Conservation (phyloP, 1,139 yeast species). For the Martiniozyma asiatica region DNA sequence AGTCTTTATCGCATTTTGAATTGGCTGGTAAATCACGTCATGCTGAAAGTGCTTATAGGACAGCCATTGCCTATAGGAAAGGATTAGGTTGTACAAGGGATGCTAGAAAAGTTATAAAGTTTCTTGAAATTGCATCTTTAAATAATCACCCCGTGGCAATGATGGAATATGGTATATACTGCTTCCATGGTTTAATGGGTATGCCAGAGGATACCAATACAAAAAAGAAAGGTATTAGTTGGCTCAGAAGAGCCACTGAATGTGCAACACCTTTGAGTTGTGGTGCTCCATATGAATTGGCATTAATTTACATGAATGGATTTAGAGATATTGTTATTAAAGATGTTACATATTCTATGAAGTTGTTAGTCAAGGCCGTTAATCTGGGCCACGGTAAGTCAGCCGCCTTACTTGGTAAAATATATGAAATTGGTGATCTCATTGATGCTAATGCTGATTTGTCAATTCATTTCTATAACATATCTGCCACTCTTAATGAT, state of each 20-base stretch:
- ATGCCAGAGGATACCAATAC: slow-evolving; percentile 53
- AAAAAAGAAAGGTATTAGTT: slow-evolving; percentile 79
- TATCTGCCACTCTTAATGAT: slow-evolving; percentile 84
- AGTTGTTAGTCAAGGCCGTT: slow-evolving; percentile 79
- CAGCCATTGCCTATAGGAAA: slow-evolving; percentile 85
- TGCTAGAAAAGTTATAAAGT: slow-evolving; percentile 75
- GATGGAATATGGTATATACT: slow-evolving; percentile 82
- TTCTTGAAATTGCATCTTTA: slow-evolving; percentile 76
- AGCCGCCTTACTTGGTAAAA: slow-evolving; percentile 67
- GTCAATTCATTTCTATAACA: slow-evolving; percentile 85
- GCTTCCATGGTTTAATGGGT: slow-evolving; percentile 80
- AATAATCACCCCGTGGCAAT: slow-evolving; percentile 92
- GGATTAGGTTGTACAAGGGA: slow-evolving; percentile 90
- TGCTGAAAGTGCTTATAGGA: slow-evolving; percentile 80
- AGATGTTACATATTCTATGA: slow-evolving; percentile 76
- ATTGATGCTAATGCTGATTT: slow-evolving; percentile 76
- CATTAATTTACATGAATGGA: slow-evolving; percentile 73
- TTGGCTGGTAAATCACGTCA: slow-evolving; percentile 92
- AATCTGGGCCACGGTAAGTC: slow-evolving; percentile 78
- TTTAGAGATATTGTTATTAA: slow-evolving; percentile 78
- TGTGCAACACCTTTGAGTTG: slow-evolving; percentile 76
- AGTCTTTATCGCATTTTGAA: slow-evolving; percentile 67
- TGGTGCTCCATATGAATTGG: slow-evolving; percentile 90
- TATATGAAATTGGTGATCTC: slow-evolving; percentile 71
- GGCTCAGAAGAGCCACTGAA: slow-evolving; percentile 82